Evolutionary conservation across 148 eudicot genomes (phyloP).

Genomic region (Cornus kousa): DNA sequence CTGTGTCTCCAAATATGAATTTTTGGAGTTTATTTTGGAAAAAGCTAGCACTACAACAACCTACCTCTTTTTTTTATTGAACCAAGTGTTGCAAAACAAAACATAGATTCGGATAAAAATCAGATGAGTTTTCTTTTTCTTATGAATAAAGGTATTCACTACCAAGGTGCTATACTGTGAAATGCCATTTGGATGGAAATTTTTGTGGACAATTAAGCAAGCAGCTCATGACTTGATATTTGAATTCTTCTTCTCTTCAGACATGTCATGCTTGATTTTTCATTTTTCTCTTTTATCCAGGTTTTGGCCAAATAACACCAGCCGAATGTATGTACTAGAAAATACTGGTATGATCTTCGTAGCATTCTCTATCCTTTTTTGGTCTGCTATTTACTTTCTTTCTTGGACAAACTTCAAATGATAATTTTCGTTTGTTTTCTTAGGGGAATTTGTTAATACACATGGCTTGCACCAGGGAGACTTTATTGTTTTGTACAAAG

Average conservation of each 20-base stretch:
- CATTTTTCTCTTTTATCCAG: slow-evolving; percentile 31
- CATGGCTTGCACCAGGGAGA: slow-evolving; percentile 64
- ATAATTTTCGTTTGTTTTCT: slow-evolving; percentile 1
- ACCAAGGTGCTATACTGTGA: neutral
- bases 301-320: slow-evolving; percentile 90
- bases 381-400: neutral
- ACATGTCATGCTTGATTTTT: neutral
- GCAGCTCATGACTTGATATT: neutral
- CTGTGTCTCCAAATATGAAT: neutral
- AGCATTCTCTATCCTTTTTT: neutral
- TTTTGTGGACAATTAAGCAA: neutral
- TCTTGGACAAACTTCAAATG: neutral
- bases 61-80: neutral
- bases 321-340: slow-evolving; percentile 92
- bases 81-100: neutral
- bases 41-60: no score
- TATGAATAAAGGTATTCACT: neutral
- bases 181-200: neutral
- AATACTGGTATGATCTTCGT: slow-evolving; percentile 53
- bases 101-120: neutral
- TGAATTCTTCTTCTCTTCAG: neutral
- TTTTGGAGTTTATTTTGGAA: neutral
- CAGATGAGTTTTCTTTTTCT: neutral
- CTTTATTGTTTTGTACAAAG: slow-evolving; percentile 63
- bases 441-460: slow-evolving; percentile 60